Conservation (phyloP, 2,329 filamentous ascomycete genomes). For the Colletotrichum tropicicola region DNA sequence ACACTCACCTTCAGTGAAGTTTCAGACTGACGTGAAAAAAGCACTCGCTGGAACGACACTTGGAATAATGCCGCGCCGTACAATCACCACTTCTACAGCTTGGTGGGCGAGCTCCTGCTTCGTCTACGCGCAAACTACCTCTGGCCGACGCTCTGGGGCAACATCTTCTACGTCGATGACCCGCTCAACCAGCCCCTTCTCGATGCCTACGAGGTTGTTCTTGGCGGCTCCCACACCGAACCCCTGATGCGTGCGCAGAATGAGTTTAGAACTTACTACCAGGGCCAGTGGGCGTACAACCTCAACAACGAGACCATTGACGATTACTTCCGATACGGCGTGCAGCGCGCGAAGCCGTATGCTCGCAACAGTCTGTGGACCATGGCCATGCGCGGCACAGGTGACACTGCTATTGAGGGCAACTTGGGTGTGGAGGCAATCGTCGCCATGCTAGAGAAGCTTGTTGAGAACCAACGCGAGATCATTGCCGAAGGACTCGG, state of each 20-base stretch:
- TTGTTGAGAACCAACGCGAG: slow-evolving; percentile 67
- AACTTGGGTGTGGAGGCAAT: slow-evolving; percentile 63
- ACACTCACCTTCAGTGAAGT: neutral
- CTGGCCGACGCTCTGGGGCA: slow-evolving; percentile 78
- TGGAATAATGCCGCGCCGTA: slow-evolving; percentile 55
- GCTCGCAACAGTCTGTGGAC: slow-evolving; percentile 73
- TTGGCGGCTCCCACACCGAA: slow-evolving; percentile 78
- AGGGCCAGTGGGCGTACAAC: slow-evolving; percentile 75
- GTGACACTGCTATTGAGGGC: slow-evolving; percentile 68
- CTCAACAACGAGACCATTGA: slow-evolving; percentile 75
- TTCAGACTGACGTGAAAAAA: neutral
- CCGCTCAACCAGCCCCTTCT: slow-evolving; percentile 73
- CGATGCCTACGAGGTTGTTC: slow-evolving; percentile 78
- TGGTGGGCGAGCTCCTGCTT: slow-evolving; percentile 76
- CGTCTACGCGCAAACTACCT: slow-evolving; percentile 78
- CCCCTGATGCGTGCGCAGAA: slow-evolving; percentile 72
- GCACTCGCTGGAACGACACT: slow-evolving; percentile 49
- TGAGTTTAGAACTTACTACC: slow-evolving; percentile 61
- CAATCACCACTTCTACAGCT: slow-evolving; percentile 72
- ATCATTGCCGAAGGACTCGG: slow-evolving; percentile 66
- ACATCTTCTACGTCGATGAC: slow-evolving; percentile 79
- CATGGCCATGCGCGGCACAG: slow-evolving; percentile 75
- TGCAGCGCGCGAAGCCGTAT: slow-evolving; percentile 70
- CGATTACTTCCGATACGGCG: slow-evolving; percentile 74
- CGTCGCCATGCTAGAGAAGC: slow-evolving; percentile 64